Base-by-base conservation (phyloP, 73 alveolate genomes). In the Strombidium stylifer region DNA sequence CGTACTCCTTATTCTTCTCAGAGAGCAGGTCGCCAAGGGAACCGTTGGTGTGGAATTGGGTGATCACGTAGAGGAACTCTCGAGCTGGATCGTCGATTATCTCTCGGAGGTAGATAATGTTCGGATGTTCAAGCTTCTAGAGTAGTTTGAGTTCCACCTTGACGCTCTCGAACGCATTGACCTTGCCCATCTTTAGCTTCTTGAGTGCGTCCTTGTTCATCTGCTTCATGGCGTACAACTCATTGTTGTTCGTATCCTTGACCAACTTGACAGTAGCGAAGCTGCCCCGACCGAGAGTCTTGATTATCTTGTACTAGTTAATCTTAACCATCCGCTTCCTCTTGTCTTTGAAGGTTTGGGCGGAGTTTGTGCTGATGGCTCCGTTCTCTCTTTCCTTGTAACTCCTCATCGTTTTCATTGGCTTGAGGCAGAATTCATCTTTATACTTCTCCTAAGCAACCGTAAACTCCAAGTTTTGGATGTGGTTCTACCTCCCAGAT, bases 111-210 rank as follows among this genome's bases (percentile, higher is more conserved):
- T 55, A 51, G 14, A 78, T 41, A 35, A 48, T 47, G 58, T 59
- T 56, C 8, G 89, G 89, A 35, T 78, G 79, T 27, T 74, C 74
- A 11, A 74, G 53, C 36, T 62, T 62, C 71, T 50, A 49, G 51
- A 74, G 21, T 20, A 74, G 61, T 2, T 57, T 81, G 1, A 74
- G 47, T 48, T 74, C 87, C 14, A 45, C 23, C 34, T 60, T 40
- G 39, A 60, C 74, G 18, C 42, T 60, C 23, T 60, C 74, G 2
- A 60, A 52, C 11, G 74, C 74, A 14, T 57, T 60, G 3, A 53
- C 41, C 20, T 40, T 40, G 14, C 57, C 42, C 74, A 60, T 60
- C 20, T 60, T 18, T 20, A 58, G 20, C 32, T 53, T 37, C 23
- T 44, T 26, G 60, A n/a, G n/a, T n/a, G n/a, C n/a, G n/a, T 15